A percentile compares a stretch with the other conserved stretches of the same genome.
Conservation (phyloP, 2,329 filamentous ascomycete species). For the Neurospora sp. region DNA sequence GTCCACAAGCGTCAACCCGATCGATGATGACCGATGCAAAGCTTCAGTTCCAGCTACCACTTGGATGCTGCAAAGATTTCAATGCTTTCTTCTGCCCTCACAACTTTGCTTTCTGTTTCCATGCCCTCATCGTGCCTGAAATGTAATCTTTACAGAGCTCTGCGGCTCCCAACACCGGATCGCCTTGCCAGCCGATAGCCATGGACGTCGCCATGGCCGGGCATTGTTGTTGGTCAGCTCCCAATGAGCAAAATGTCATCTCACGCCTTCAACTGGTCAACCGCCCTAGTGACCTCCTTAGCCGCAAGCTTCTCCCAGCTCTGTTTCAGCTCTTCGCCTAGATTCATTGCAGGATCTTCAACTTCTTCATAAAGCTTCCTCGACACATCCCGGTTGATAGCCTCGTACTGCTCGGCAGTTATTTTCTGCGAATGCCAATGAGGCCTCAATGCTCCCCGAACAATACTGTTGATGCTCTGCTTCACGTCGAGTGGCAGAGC, state of each 20-base stretch:
- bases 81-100: not conserved
- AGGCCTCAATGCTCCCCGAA: conserved; percentile 71
- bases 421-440: conserved; percentile 72
- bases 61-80: not conserved
- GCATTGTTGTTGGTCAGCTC: not conserved
- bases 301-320: conserved; percentile 69
- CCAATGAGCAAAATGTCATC: not conserved
- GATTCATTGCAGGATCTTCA: conserved; percentile 36
- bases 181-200: not conserved
- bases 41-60: not conserved
- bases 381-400: conserved; percentile 84
- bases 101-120: not conserved
- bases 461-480: conserved; percentile 79
- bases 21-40: not conserved
- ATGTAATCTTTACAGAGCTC: not conserved
- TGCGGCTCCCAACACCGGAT: not conserved
- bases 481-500: conserved; percentile 73
- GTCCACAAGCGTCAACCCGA: not conserved
- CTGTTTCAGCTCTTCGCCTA: conserved; percentile 57
- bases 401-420: conserved; percentile 81
- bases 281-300: conserved; percentile 68
- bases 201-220: not conserved
- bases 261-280: conserved; percentile 47
- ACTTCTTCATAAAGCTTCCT: conserved; percentile 74
- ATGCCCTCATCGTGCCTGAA: not conserved